Percentiles rank a stretch among this genome's conserved stretches.
Evolutionary conservation across 768 basidiomycete species (phyloP).

Genomic region (Hysterangium stoloniferum): DNA sequence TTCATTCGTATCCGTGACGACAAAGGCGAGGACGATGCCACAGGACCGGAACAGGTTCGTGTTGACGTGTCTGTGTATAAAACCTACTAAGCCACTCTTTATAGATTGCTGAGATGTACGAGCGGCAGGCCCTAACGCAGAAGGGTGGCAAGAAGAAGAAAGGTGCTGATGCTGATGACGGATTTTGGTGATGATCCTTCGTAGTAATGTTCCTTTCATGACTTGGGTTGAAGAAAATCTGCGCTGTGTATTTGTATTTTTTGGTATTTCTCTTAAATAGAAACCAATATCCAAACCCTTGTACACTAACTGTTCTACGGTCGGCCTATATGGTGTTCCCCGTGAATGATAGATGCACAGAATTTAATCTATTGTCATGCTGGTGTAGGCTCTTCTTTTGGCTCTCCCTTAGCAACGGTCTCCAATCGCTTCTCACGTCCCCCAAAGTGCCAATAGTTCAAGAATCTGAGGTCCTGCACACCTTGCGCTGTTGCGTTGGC

Average conservation of each 20-base stretch:
- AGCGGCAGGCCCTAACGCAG: conserved; percentile 77
- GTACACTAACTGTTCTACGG: no score
- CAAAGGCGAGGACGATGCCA: conserved; percentile 87
- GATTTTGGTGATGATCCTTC: conserved; percentile 53
- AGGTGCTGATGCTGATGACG: conserved; percentile 61
- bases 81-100: not conserved
- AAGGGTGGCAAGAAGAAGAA: conserved; percentile 58
- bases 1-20: conserved; percentile 92
- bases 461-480: conserved; percentile 76
- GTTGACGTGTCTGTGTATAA: not conserved
- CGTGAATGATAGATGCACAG: no score
- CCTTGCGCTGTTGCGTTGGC: conserved; percentile 87
- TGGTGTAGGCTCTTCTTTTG: no score
- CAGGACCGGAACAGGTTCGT: conserved; percentile 82
- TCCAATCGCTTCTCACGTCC: conserved; percentile 67
- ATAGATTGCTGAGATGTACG: conserved; percentile 92
- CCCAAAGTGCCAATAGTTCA: conserved; percentile 87
- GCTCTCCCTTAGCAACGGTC: conserved; percentile 34
- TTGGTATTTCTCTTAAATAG: not conserved
- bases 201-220: not conserved
- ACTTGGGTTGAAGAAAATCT: not conserved
- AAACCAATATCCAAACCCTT: not conserved
- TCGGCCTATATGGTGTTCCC: no score
- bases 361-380: no score
- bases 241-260: not conserved